phyloP scores from a whole-genome alignment of 345 rosid species.

The Clausena lansium region DNA sequence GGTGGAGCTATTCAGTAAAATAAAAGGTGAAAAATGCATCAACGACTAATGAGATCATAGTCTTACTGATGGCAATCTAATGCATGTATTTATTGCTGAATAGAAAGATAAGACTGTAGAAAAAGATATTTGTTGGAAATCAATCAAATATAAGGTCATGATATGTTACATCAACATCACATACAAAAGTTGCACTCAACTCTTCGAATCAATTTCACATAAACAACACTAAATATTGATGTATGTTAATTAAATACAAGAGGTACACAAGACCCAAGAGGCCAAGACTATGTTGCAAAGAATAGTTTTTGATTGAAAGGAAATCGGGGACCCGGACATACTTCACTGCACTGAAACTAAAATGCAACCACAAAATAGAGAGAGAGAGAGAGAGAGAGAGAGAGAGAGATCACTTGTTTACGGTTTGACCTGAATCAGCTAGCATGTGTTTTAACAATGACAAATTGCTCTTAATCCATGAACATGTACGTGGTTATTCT shows the following conservation, averaged over 20 bases:
- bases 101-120: not conserved
- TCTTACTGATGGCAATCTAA: not conserved
- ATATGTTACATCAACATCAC: too few relatives aligned
- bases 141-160: too few relatives aligned
- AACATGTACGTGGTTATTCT: constrained; percentile 9
- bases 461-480: not conserved
- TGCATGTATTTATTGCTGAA: not conserved
- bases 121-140: not conserved
- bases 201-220: too few relatives aligned
- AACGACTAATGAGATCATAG: not conserved
- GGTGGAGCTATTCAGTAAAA: too few relatives aligned
- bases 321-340: not conserved
- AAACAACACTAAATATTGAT: too few relatives aligned
- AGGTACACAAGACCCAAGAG: not conserved
- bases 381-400: too few relatives aligned
- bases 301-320: not conserved
- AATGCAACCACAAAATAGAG: not conserved
- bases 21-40: not conserved
- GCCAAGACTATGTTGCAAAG: not conserved
- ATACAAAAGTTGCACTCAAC: too few relatives aligned
- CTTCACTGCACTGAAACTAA: not conserved
- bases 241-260: not conserved
- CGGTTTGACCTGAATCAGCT: not conserved
- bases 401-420: not conserved
- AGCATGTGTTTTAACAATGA: not conserved